phyloP scores from a whole-genome alignment of 1,284 basidiomycete genomes.

The Pterula multifida region DNA sequence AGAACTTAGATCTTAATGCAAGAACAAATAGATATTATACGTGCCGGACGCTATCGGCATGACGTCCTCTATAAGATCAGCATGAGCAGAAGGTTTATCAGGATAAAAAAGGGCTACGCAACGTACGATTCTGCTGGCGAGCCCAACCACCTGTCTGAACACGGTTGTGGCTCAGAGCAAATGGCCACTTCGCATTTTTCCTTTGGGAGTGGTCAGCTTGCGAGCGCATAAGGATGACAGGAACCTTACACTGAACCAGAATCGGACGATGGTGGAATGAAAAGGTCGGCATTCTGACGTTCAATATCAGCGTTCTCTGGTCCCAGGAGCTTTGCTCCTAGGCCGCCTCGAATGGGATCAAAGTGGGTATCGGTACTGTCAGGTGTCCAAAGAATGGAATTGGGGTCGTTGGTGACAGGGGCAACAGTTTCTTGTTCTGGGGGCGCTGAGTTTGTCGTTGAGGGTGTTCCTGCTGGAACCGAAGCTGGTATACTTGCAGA shows the following conservation, averaged over 20 bases:
- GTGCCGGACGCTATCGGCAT: slow-evolving; percentile 52
- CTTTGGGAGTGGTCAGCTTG: slow-evolving; percentile 17
- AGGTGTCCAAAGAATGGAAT: slow-evolving; percentile 28
- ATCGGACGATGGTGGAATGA: slow-evolving; percentile 60
- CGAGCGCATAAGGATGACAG: background rate
- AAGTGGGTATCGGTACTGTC: slow-evolving; percentile 13
- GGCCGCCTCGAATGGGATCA: slow-evolving; percentile 23
- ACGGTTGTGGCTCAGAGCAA: slow-evolving; percentile 56
- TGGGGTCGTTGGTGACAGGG: slow-evolving; percentile 39
- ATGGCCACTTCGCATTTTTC: slow-evolving; percentile 60
- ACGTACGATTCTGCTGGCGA: slow-evolving; percentile 50
- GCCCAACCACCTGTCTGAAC: slow-evolving; percentile 67
- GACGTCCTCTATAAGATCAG: slow-evolving; percentile 27
- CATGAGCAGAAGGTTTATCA: no score
- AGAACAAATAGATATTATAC: background rate
- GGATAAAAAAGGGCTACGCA: no score
- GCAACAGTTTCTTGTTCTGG: slow-evolving; percentile 26
- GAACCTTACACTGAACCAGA: slow-evolving; percentile 43
- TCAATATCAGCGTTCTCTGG: slow-evolving; percentile 42
- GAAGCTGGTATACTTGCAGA: slow-evolving; percentile 3
- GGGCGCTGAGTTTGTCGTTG: background rate
- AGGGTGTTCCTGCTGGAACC: slow-evolving; percentile 9
- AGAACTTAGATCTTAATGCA: background rate
- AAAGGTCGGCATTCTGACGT: slow-evolving; percentile 45
- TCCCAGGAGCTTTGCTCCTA: slow-evolving; percentile 43